Evolutionary conservation across 208 protist genomes (phyloP).

Genomic region (Lotmaria passim): DNA sequence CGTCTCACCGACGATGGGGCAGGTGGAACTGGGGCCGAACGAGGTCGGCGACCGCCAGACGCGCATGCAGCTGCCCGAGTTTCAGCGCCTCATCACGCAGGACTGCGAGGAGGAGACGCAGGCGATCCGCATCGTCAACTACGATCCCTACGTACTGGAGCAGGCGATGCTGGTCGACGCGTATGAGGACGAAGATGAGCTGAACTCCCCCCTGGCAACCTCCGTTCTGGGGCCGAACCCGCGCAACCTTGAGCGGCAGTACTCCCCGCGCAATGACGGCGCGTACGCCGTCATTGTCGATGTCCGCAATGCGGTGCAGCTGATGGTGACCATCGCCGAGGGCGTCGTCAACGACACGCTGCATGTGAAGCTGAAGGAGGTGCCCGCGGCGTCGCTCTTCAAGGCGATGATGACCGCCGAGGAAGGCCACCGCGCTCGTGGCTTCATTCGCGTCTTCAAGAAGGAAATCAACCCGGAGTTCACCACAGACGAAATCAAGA

Average conservation of each 20-base stretch:
- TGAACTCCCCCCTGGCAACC: slow-evolving; percentile 59
- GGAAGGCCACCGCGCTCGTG: slow-evolving; percentile 72
- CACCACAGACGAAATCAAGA: slow-evolving; percentile 65
- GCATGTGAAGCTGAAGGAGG: slow-evolving; percentile 74
- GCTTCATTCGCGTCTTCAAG: slow-evolving; percentile 80
- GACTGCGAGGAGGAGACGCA: slow-evolving; percentile 84
- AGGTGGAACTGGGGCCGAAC: slow-evolving; percentile 87
- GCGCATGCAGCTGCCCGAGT: slow-evolving; percentile 84
- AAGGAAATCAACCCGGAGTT: slow-evolving; percentile 62
- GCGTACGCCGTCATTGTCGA: slow-evolving; percentile 86
- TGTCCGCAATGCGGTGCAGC: slow-evolving; percentile 82
- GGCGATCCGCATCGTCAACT: slow-evolving; percentile 88
- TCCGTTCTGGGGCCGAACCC: slow-evolving; percentile 59
- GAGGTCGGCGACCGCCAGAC: slow-evolving; percentile 87
- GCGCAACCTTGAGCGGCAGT: slow-evolving; percentile 39
- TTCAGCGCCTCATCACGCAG: slow-evolving; percentile 73
- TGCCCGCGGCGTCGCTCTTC: slow-evolving; percentile 79
- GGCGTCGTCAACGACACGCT: slow-evolving; percentile 71
- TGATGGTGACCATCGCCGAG: slow-evolving; percentile 89
- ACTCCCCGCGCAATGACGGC: slow-evolving; percentile 65
- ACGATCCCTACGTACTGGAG: slow-evolving; percentile 89
- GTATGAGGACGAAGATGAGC: slow-evolving; percentile 76
- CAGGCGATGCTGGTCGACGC: slow-evolving; percentile 84
- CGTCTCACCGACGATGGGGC: slow-evolving; percentile 78
- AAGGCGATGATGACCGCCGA: slow-evolving; percentile 81